phyloP scores from a whole-genome alignment of 257 asterid species.

The Nicotiana otophora region DNA sequence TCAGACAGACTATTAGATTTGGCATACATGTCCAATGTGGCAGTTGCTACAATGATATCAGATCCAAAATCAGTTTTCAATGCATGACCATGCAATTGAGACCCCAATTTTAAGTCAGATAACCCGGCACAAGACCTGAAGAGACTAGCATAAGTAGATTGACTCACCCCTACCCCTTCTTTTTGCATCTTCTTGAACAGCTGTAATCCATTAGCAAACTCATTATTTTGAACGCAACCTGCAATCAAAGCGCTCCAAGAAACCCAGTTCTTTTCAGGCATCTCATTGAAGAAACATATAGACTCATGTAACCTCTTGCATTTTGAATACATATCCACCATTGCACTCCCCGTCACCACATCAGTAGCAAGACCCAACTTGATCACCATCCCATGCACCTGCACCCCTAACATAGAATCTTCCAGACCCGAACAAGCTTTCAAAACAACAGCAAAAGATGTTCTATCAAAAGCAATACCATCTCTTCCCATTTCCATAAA shows the following conservation, averaged over 20 bases:
- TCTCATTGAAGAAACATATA: constrained; percentile 35
- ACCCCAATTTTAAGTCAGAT: constrained; percentile 45
- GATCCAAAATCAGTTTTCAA: constrained; percentile 55
- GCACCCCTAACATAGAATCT: constrained; percentile 39
- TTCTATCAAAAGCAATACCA: constrained; percentile 48
- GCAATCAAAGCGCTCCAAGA: constrained; percentile 90
- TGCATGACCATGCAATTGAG: constrained; percentile 74
- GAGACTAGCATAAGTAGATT: constrained; percentile 74
- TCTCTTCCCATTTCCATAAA: constrained; percentile 56
- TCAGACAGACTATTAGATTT: constrained; percentile 47
- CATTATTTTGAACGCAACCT: constrained; percentile 57
- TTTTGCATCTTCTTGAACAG: constrained; percentile 69
- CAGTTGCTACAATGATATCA: constrained; percentile 71
- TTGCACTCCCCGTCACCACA: constrained; percentile 73
- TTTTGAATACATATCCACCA: constrained; percentile 82
- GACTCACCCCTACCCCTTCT: constrained; percentile 64
- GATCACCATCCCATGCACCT: constrained; percentile 55
- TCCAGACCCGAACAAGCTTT: constrained; percentile 60
- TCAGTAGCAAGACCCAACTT: constrained; percentile 54
- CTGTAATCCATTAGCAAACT: constrained; percentile 44
- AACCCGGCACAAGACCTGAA: constrained; percentile 73
- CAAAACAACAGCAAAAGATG: constrained; percentile 61
- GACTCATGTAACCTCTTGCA: constrained; percentile 67
- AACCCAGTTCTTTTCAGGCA: constrained; percentile 69
- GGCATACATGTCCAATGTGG: constrained; percentile 82